Conservation (phyloP, 176 grass and related monocot species). For the Musa acuminata region DNA sequence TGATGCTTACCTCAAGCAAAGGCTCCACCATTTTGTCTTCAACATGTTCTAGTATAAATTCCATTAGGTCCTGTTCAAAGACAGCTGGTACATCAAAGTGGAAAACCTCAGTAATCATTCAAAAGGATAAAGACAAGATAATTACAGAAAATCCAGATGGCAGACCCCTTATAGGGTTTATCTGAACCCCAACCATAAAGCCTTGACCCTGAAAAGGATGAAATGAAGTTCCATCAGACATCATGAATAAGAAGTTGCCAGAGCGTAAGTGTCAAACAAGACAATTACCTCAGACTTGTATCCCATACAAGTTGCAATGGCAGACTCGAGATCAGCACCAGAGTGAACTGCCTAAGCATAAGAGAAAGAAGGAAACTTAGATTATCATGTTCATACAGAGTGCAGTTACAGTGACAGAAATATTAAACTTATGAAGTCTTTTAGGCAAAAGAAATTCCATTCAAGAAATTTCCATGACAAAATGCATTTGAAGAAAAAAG, state of each 20-base stretch:
- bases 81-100: constrained; percentile 21
- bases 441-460: not conserved
- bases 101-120: not conserved
- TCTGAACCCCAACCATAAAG: constrained; percentile 98
- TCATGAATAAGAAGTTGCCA: constrained; percentile 9
- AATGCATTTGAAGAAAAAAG: not conserved
- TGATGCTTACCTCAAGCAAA: constrained; percentile 66
- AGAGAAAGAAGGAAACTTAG: constrained; percentile 13
- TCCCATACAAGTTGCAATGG: constrained; percentile 91
- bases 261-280: constrained; percentile 1
- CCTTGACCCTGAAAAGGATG: constrained; percentile 64
- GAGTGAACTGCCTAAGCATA: constrained; percentile 85
- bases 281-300: constrained; percentile 75
- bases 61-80: constrained; percentile 54
- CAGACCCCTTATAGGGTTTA: constrained; percentile 82
- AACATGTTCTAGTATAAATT: constrained; percentile 86
- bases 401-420: not conserved
- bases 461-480: not conserved
- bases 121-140: constrained; percentile 23
- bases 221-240: constrained; percentile 2
- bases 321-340: constrained; percentile 96
- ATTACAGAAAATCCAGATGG: constrained; percentile 98
- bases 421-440: not conserved
- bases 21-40: constrained; percentile 73
- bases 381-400: not conserved